Percentiles rank a stretch among this genome's conserved stretches.
Conservation (phyloP, 1,284 basidiomycete genomes). For the Ustilago cynodontis region DNA sequence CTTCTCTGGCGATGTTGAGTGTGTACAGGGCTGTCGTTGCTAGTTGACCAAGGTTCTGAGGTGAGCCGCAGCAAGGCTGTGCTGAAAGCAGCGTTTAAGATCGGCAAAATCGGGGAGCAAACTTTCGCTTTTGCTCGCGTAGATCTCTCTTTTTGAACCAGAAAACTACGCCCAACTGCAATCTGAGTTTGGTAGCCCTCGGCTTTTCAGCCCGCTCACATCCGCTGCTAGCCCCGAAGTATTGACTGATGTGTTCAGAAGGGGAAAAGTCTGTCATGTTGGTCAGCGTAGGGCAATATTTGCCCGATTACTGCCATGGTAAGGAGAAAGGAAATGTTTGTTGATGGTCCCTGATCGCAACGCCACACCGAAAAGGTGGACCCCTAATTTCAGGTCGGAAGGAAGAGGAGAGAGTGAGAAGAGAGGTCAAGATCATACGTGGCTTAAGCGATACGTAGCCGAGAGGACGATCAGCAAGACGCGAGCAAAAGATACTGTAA, state of each 20-base stretch:
- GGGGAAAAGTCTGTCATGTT: too few relatives aligned
- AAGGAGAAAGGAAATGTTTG: background rate
- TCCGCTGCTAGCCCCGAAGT: too few relatives aligned
- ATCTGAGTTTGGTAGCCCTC: constrained; percentile 10
- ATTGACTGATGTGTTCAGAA: too few relatives aligned
- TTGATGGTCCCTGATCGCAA: background rate
- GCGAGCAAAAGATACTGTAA: background rate
- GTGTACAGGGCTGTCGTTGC: background rate
- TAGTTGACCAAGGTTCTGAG: background rate
- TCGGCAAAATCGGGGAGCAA: constrained; percentile 12
- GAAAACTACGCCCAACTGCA: constrained; percentile 15
- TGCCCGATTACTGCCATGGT: background rate
- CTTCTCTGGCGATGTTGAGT: background rate
- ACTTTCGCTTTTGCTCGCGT: constrained; percentile 11
- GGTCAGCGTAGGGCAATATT: background rate
- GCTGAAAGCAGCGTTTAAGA: background rate
- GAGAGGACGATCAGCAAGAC: background rate
- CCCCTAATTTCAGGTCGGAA: background rate
- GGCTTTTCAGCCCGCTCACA: background rate
- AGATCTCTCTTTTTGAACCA: constrained; percentile 28
- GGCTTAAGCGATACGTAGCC: background rate
- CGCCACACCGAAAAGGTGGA: background rate
- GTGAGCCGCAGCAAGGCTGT: background rate
- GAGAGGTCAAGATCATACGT: background rate
- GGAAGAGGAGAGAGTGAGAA: background rate